Conservation (phyloP, 2,329 filamentous ascomycete species). For the Pseudogymnoascus sp. region DNA sequence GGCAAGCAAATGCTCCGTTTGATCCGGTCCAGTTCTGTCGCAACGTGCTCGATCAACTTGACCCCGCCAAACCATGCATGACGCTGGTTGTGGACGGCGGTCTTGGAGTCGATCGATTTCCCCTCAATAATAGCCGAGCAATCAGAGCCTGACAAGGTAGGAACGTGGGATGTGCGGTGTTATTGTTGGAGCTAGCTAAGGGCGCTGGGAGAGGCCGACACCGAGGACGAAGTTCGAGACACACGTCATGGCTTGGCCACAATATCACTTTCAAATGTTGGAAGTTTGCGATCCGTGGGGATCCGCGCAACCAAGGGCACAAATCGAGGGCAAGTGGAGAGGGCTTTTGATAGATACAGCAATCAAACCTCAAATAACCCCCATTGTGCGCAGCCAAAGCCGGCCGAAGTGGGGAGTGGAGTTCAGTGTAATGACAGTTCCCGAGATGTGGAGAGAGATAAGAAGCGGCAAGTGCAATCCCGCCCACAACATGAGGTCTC, state of each 20-base stretch:
- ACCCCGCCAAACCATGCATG: conserved; percentile 9
- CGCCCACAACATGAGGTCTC: conserved; percentile 8
- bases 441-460: conserved; percentile 9
- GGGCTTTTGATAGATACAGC: conserved; percentile 2
- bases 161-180: conserved; percentile 3
- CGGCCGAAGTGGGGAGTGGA: conserved; percentile 1
- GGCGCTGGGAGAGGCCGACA: not conserved
- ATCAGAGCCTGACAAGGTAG: not conserved
- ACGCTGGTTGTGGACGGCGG: not conserved
- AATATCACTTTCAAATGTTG: not conserved
- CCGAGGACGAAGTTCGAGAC: not conserved
- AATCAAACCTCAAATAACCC: not conserved
- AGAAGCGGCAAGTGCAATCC: conserved; percentile 1
- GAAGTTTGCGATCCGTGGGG: not conserved
- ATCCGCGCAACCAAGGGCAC: conserved; percentile 3
- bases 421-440: conserved; percentile 6
- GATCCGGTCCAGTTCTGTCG: conserved; percentile 4
- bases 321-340: not conserved
- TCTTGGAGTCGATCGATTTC: not conserved
- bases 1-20: not conserved
- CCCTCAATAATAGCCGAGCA: conserved; percentile 8
- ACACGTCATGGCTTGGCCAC: not conserved
- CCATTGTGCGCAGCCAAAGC: not conserved
- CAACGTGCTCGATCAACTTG: conserved; percentile 7
- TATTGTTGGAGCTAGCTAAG: conserved; percentile 4